Evolutionary conservation across 176 grass and related monocot genomes (phyloP).

Genomic region (Juncus inflexus): DNA sequence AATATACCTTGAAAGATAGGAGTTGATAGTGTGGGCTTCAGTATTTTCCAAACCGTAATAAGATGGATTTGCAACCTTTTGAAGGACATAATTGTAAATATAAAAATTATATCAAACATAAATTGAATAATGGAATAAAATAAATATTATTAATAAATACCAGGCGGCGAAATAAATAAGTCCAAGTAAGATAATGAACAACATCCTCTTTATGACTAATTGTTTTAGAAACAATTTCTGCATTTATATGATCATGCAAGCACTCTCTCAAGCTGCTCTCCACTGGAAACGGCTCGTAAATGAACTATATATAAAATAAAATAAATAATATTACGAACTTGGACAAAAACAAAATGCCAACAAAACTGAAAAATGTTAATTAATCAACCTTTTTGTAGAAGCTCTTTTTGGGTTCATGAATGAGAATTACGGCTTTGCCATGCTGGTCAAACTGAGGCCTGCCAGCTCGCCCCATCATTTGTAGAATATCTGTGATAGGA

Average conservation of each 20-base stretch:
- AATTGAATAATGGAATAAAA: background rate
- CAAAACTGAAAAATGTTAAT: slow-evolving; percentile 8
- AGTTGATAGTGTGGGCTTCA: slow-evolving; percentile 70
- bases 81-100: slow-evolving; percentile 3
- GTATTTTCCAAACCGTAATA: slow-evolving; percentile 91
- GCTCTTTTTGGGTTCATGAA: slow-evolving; percentile 99
- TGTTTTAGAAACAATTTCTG: slow-evolving; percentile 88
- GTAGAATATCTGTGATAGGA: slow-evolving; percentile 95
- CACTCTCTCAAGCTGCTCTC: slow-evolving; percentile 97
- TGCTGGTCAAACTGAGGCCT: slow-evolving; percentile 95
- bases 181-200: slow-evolving; percentile 98
- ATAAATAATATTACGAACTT: slow-evolving; percentile 25
- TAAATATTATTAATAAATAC: slow-evolving; percentile 44
- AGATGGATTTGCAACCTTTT: slow-evolving; percentile 87
- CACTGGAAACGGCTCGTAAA: slow-evolving; percentile 94
- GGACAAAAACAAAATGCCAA: slow-evolving; percentile 2
- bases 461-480: slow-evolving; percentile 99
- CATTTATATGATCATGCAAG: slow-evolving; percentile 97
- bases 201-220: slow-evolving; percentile 93
- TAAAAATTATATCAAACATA: background rate
- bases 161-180: slow-evolving; percentile 86
- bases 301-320: slow-evolving; percentile 52
- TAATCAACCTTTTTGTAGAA: slow-evolving; percentile 90
- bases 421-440: slow-evolving; percentile 99
- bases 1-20: slow-evolving; percentile 85